phyloP scores from a whole-genome alignment of 1,284 basidiomycete genomes.

The Ceratobasidium sp. region DNA sequence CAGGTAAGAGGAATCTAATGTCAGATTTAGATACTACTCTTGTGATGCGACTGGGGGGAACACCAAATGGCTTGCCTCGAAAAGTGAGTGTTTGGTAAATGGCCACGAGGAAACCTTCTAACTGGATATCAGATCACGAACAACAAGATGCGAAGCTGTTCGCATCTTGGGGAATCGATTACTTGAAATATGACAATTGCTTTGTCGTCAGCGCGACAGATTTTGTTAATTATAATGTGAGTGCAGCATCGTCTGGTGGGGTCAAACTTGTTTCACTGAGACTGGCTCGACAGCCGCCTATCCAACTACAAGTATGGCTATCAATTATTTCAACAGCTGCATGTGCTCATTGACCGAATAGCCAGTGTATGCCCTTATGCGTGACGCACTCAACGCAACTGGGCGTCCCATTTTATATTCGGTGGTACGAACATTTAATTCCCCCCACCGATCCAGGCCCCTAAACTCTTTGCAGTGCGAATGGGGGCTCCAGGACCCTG shows the following conservation, averaged over 20 bases:
- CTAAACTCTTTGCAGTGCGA: not conserved
- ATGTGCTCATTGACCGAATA: not conserved
- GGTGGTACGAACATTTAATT: conserved; percentile 49
- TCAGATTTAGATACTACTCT: conserved; percentile 56
- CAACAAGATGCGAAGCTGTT: conserved; percentile 59
- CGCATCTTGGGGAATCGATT: conserved; percentile 63
- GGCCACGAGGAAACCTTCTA: not conserved
- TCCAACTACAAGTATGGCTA: conserved; percentile 51
- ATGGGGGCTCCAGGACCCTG: conserved; percentile 54
- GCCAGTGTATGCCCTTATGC: conserved; percentile 56
- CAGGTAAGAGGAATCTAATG: conserved; percentile 4
- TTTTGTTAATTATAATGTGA: conserved; percentile 58
- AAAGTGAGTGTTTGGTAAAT: conserved; percentile 10
- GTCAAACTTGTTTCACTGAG: not conserved
- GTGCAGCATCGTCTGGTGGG: not conserved
- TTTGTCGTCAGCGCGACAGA: conserved; percentile 61
- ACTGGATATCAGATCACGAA: conserved; percentile 58
- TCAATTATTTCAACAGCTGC: conserved; percentile 11
- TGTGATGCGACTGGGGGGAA: conserved; percentile 61
- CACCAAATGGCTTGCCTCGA: conserved; percentile 57
- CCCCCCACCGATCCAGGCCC: conserved; percentile 43
- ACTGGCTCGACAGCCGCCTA: conserved; percentile 53
- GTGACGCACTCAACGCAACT: conserved; percentile 31
- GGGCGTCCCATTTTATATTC: conserved; percentile 30
- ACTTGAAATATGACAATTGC: conserved; percentile 65